Evolutionary conservation across 345 rosid genomes (phyloP), one percentile per base, ranked within the genome.

Genomic region (Eutrema yunnanense): DNA sequence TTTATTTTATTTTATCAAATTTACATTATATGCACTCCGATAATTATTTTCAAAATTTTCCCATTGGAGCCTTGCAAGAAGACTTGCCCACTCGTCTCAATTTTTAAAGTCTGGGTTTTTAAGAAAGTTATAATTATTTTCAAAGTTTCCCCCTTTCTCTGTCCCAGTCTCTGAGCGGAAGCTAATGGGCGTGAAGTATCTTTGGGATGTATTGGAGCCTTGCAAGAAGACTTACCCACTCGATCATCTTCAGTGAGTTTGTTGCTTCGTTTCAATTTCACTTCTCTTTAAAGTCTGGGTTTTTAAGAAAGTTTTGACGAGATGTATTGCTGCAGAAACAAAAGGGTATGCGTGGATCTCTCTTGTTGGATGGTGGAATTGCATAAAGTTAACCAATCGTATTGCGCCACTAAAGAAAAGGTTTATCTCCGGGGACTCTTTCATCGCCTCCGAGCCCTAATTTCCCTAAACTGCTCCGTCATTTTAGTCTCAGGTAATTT

Each of bases 331-430:
- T 56, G 75, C 30, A 92, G 97, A 81, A 90, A 95, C 92, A 90
- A 92, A 79, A 87, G 89, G 69, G 69, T 90, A 40, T 92, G 97
- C 75, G 65, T 95, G 41, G 99, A 95, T 86, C 96, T 95, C 2
- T 95, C 98, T 3, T 92, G 99, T 69, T 95, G 98, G 98, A 82
- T 92, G 73, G 98, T 95, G 40, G 97, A 88, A 70, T 87, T 92
- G 48, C 90, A 88, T 47, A 86, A 61, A 36, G 98, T 86, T 10
- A 88, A 83, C 74, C 73, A 81, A 73, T 84, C 94, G 11, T 85
- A 82, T 74, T 77, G 83, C 61, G 79, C 92, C 61, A 67, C 77
- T 5, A 83, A 66, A 55, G 86, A 82, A 4, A 92, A 83, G 80
- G 80, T 85, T 9, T 88, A 86, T 69, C 94, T 92, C 61, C 81